Percentiles rank a stretch among this genome's conserved stretches.
phyloP scores from a whole-genome alignment of 2,329 filamentous ascomycete species.

The Teratosphaeria destructans region DNA sequence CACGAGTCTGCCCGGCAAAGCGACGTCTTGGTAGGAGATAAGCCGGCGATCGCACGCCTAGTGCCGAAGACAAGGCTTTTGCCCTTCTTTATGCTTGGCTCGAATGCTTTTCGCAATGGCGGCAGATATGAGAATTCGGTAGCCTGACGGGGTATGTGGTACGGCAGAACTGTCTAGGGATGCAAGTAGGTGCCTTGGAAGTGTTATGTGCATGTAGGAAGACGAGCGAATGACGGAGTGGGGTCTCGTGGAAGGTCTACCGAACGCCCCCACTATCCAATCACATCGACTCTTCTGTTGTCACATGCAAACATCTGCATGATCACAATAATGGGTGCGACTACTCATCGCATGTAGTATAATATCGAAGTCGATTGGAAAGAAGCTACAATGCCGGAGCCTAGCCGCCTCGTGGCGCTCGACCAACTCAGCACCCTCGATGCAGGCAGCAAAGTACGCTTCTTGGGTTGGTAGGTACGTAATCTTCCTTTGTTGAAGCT shows the following conservation, averaged over 20 bases:
- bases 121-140: neutral
- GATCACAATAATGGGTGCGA: neutral
- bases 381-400: conserved; percentile 37
- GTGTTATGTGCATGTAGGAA: neutral
- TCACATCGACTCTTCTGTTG: neutral
- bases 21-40: neutral
- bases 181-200: neutral
- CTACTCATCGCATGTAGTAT: neutral
- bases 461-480: conserved; percentile 71
- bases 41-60: neutral
- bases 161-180: neutral
- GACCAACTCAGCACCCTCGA: conserved; percentile 29
- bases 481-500: neutral
- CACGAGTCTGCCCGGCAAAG: neutral
- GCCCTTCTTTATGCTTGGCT: neutral
- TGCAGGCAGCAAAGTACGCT: conserved; percentile 70
- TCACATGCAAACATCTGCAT: neutral
- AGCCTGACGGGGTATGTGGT: neutral
- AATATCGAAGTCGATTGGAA: neutral
- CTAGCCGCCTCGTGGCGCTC: conserved; percentile 42
- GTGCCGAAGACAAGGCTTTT: neutral
- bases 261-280: neutral
- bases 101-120: neutral
- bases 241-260: neutral
- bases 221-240: neutral